Evolutionary conservation across 2,329 filamentous ascomycete species (phyloP).

Genomic region (Amylocarpus encephaloides): DNA sequence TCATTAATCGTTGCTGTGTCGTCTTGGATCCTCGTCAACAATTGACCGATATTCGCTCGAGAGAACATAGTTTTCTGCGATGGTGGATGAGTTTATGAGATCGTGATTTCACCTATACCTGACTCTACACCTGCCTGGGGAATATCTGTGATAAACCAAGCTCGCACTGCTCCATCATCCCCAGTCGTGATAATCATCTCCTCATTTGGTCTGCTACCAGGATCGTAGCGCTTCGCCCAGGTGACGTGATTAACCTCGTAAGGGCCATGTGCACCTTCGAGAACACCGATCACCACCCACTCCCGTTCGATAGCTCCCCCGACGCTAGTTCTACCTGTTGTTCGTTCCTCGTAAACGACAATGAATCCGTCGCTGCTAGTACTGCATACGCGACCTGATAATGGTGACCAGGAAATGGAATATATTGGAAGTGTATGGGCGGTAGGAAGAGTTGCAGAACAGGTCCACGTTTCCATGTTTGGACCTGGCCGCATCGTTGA

Average conservation of each 20-base stretch:
- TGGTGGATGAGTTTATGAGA: neutral
- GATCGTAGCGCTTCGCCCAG: conserved; percentile 77
- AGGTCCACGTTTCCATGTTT: conserved; percentile 76
- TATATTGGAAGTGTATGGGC: conserved; percentile 79
- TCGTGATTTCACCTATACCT: neutral
- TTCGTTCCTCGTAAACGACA: conserved; percentile 66
- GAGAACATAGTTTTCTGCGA: too few relatives aligned
- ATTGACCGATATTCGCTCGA: too few relatives aligned
- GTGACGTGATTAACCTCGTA: conserved; percentile 91
- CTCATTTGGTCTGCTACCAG: conserved; percentile 53
- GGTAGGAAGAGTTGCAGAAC: conserved; percentile 67
- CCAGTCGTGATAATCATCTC: conserved; percentile 88
- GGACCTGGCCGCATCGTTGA: conserved; percentile 74
- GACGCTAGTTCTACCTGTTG: conserved; percentile 23
- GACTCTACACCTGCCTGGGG: neutral
- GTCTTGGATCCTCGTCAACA: too few relatives aligned
- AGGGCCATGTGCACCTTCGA: conserved; percentile 75
- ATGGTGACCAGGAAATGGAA: conserved; percentile 74
- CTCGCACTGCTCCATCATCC: conserved; percentile 81
- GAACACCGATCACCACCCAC: conserved; percentile 67
- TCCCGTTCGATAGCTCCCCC: conserved; percentile 37
- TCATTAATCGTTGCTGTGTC: too few relatives aligned
- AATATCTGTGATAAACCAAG: conserved; percentile 58
- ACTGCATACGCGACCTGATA: conserved; percentile 74
- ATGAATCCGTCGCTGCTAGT: conserved; percentile 81